These are phyloP conservation scores for Phytophthora podocarpi DNA, from an alignment of 352 stramenopile species.

Conservation along the genomic window DNA sequence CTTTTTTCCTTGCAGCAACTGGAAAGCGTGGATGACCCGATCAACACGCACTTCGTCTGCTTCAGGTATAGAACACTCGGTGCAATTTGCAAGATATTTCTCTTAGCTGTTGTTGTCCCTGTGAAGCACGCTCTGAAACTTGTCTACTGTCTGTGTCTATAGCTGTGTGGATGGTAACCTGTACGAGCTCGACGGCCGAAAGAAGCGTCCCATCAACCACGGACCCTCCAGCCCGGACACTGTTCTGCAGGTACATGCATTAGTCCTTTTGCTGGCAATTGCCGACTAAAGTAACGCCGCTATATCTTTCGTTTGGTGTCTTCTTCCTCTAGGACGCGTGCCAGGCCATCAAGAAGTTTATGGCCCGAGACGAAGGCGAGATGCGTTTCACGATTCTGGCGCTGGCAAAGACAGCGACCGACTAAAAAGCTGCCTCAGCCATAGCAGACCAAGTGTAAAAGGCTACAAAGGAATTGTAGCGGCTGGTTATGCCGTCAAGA, in stretches of 20 bases:
- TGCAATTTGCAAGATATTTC: neutral
- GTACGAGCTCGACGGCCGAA: constrained; percentile 97
- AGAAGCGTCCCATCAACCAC: constrained; percentile 94
- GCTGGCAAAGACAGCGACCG: constrained; percentile 73
- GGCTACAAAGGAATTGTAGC: constrained; percentile 9
- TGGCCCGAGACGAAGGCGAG: constrained; percentile 93
- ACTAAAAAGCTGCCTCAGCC: constrained; percentile 14
- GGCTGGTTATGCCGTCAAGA: constrained; percentile 8
- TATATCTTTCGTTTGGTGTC: neutral
- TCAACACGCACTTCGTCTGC: constrained; percentile 97
- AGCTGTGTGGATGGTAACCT: constrained; percentile 90
- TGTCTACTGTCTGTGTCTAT: constrained; percentile 4
- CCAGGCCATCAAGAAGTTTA: constrained; percentile 93
- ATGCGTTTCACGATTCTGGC: constrained; percentile 95
- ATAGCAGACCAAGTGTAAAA: constrained; percentile 3
- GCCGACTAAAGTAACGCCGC: neutral
- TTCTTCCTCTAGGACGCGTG: constrained; percentile 75
- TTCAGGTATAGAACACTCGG: constrained; percentile 68
- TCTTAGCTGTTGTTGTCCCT: neutral
- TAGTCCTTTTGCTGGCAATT: neutral
- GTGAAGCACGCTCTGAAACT: neutral
- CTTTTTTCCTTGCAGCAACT: constrained; percentile 61
- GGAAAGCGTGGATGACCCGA: constrained; percentile 89
- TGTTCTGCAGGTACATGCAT: constrained; percentile 72
- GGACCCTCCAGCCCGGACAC: constrained; percentile 85